phyloP scores from a whole-genome alignment of 345 rosid species.

The Populus deltoides region DNA sequence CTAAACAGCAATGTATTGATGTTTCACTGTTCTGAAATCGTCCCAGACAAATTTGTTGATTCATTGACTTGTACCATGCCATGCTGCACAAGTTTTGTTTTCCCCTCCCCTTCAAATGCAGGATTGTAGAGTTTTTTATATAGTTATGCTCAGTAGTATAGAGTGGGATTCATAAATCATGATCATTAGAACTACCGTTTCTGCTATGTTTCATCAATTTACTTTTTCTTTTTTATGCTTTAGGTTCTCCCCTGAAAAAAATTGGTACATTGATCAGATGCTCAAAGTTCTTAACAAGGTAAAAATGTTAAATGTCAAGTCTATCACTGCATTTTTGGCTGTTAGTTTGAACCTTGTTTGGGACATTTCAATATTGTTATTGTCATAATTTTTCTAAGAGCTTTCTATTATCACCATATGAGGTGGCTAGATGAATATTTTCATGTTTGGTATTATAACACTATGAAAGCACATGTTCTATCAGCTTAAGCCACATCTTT shows the following conservation, averaged over 20 bases:
- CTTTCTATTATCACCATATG: background rate
- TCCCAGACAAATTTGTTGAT: background rate
- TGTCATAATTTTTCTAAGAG: background rate
- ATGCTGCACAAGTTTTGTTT: background rate
- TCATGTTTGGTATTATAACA: background rate
- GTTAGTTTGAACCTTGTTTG: constrained; percentile 7
- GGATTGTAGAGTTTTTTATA: background rate
- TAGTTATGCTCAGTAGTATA: background rate
- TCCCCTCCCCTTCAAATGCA: background rate
- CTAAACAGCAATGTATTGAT: background rate
- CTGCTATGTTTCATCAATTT: background rate
- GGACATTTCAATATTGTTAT: constrained; percentile 6
- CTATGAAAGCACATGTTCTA: background rate
- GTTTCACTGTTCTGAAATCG: background rate
- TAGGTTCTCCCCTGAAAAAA: constrained; percentile 95
- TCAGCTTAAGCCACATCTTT: background rate
- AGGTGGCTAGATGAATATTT: background rate
- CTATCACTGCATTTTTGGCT: background rate
- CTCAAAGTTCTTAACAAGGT: constrained; percentile 98
- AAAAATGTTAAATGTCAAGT: constrained; percentile 21
- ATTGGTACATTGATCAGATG: constrained; percentile 99
- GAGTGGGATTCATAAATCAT: background rate
- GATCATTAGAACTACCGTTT: background rate
- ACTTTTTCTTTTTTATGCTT: constrained; percentile 29
- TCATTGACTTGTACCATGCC: background rate